phyloP scores from a whole-genome alignment of 2,329 filamentous ascomycete species.

The Aspergillus hortae region DNA sequence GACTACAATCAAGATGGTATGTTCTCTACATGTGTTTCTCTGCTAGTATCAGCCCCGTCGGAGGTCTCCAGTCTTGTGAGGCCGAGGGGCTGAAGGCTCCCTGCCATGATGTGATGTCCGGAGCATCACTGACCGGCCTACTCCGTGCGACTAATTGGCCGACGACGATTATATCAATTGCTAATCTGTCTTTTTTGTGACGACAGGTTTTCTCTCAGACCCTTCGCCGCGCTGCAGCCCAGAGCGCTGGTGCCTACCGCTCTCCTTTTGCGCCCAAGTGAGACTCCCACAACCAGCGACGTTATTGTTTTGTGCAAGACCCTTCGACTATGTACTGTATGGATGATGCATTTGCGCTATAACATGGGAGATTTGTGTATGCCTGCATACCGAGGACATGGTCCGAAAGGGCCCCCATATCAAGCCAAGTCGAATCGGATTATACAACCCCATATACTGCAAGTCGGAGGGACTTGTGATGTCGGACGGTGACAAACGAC shows the following conservation, averaged over 20 bases:
- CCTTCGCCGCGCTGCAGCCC: constrained; percentile 35
- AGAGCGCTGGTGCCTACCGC: constrained; percentile 44
- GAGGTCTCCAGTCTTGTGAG: not conserved
- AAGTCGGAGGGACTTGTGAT: not conserved
- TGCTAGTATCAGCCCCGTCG: no score
- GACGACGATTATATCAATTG: constrained; percentile 6
- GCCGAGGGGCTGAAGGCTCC: not conserved
- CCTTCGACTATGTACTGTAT: not conserved
- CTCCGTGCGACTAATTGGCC: not conserved
- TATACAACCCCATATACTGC: not conserved
- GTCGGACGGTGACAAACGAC: not conserved
- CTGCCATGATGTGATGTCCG: not conserved
- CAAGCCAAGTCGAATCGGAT: not conserved
- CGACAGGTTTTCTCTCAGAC: constrained; percentile 31
- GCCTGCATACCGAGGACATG: not conserved
- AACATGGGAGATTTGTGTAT: not conserved
- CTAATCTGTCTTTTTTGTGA: constrained; percentile 10
- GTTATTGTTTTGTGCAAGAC: not conserved
- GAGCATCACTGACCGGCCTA: not conserved
- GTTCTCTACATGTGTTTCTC: constrained; percentile 5
- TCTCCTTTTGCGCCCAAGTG: constrained; percentile 60
- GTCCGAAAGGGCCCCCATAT: not conserved
- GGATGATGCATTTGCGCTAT: not conserved
- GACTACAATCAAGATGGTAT: constrained; percentile 29
- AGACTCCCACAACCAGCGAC: constrained; percentile 18